phyloP scores from a whole-genome alignment of 2,329 filamentous ascomycete genomes.

The Fonsecaea pugnacius region DNA sequence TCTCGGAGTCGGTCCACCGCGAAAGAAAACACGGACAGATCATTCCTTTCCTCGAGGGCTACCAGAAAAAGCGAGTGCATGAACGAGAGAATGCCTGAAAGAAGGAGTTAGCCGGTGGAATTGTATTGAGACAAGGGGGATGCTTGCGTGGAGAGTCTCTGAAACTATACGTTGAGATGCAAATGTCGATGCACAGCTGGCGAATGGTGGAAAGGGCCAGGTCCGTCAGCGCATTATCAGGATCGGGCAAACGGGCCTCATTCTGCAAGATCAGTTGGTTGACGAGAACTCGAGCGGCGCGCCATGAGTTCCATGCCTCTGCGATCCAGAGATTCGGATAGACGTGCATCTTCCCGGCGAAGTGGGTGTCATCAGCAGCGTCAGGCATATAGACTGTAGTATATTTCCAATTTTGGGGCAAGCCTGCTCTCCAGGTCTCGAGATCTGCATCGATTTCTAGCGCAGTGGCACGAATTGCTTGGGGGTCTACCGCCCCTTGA shows the following conservation, averaged over 20 bases:
- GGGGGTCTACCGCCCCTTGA: conserved; percentile 3
- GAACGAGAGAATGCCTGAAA: conserved; percentile 15
- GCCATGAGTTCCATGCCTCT: conserved; percentile 29
- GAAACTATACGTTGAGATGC: conserved; percentile 18
- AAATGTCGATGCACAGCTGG: conserved; percentile 20
- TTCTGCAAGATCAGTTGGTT: conserved; percentile 19
- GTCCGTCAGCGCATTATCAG: neutral
- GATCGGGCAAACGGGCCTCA: neutral
- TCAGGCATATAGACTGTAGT: neutral
- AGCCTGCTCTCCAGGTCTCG: conserved; percentile 13
- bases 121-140: neutral
- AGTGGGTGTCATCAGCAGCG: neutral
- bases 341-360: conserved; percentile 8
- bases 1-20: conserved; percentile 18
- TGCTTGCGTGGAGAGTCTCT: conserved; percentile 17
- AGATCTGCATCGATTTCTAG: conserved; percentile 26
- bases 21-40: conserved; percentile 3
- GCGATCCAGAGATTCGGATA: conserved; percentile 25
- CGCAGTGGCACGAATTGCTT: conserved; percentile 4
- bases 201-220: conserved; percentile 1
- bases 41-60: conserved; percentile 10
- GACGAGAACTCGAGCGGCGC: conserved; percentile 14
- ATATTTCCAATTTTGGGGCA: conserved; percentile 22
- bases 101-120: neutral
- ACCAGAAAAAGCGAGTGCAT: conserved; percentile 22